Percentiles rank a stretch among this genome's conserved stretches.
phyloP scores from a whole-genome alignment of 495 filamentous ascomycete genomes.

The Bacidia gigantensis region DNA sequence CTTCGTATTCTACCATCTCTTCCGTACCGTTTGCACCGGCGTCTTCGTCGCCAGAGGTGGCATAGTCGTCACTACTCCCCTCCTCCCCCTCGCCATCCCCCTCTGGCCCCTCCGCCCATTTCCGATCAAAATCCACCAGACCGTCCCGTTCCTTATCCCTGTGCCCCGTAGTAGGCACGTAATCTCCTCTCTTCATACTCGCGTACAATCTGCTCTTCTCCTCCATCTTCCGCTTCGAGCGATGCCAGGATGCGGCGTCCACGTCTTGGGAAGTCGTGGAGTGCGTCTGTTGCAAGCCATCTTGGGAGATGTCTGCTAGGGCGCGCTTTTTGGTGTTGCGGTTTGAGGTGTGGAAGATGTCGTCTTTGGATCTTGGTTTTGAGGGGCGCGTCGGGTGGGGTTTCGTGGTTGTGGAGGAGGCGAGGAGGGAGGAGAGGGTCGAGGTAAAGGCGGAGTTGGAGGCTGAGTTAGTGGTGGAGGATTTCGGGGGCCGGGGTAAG shows the following conservation, averaged over 20 bases:
- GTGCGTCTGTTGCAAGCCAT: constrained; percentile 22
- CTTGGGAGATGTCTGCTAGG: constrained; percentile 33
- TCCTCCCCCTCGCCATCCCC: constrained; percentile 25
- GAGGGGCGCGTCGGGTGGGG: constrained; percentile 36
- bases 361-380: constrained; percentile 44
- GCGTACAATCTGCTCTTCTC: constrained; percentile 77
- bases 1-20: constrained; percentile 65
- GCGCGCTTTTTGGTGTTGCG: constrained; percentile 55
- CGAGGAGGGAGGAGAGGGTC: constrained; percentile 59
- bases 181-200: constrained; percentile 65
- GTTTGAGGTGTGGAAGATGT: constrained; percentile 59
- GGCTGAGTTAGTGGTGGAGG: constrained; percentile 45
- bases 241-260: constrained; percentile 34
- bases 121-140: constrained; percentile 84
- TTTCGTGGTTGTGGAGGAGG: constrained; percentile 25
- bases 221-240: constrained; percentile 66
- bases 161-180: constrained; percentile 23
- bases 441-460: constrained; percentile 63
- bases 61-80: constrained; percentile 30
- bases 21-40: constrained; percentile 33
- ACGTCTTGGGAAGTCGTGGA: constrained; percentile 30
- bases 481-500: constrained; percentile 41
- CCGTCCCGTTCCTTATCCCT: constrained; percentile 29
- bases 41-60: constrained; percentile 23
- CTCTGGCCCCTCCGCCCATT: constrained; percentile 63